Evolutionary conservation across 2,329 filamentous ascomycete species (phyloP).

Genomic region (Chaetomiaceae sp.): DNA sequence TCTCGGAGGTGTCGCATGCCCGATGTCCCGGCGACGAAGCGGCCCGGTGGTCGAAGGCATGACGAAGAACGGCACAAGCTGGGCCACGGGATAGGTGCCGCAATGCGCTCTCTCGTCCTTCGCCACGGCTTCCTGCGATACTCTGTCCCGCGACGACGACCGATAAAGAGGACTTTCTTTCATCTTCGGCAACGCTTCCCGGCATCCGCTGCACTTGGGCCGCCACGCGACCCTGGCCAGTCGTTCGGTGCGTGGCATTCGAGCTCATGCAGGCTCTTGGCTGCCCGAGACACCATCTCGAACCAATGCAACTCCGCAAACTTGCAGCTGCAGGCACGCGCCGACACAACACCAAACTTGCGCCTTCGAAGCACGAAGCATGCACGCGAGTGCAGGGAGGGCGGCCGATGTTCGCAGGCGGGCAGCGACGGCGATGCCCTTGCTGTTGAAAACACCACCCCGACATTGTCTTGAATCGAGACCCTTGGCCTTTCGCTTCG

Average conservation of each 20-base stretch:
- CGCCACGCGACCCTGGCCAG: background rate
- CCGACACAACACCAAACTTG: background rate
- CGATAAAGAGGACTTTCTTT: background rate
- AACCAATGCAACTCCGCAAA: slow-evolving; percentile 6
- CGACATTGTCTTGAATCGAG: too few species aligned
- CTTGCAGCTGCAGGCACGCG: slow-evolving; percentile 10
- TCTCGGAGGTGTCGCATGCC: too few species aligned
- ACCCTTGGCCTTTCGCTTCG: too few species aligned
- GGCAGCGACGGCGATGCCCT: background rate
- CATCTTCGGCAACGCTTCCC: background rate
- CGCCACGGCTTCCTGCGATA: background rate
- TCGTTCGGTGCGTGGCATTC: background rate
- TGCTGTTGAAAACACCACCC: too few species aligned
- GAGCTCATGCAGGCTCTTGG: background rate
- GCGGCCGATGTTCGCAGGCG: background rate
- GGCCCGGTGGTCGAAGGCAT: background rate
- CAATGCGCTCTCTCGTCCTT: slow-evolving; percentile 6
- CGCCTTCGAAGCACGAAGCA: background rate
- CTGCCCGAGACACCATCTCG: slow-evolving; percentile 3
- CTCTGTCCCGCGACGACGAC: background rate
- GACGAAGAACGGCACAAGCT: slow-evolving; percentile 14
- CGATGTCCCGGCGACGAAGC: background rate
- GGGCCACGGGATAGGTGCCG: slow-evolving; percentile 3
- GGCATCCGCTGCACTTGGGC: background rate
- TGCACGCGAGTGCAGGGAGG: background rate